Evolutionary conservation across 2,329 filamentous ascomycete species (phyloP).

Genomic region (Pseudogymnoascus sp.): DNA sequence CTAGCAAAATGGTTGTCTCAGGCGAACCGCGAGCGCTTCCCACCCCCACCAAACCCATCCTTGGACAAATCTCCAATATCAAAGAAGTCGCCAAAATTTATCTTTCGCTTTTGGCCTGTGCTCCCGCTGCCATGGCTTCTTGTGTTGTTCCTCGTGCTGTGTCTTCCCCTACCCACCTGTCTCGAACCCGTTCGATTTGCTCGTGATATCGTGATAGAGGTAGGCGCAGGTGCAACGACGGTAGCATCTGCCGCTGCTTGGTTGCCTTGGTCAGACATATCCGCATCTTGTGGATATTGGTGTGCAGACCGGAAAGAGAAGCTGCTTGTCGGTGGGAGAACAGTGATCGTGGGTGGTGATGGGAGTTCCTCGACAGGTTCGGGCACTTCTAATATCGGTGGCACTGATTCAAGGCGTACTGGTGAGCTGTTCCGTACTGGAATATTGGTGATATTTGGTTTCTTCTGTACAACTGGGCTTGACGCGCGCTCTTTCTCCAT

Average conservation of each 20-base stretch:
- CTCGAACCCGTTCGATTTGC: slow-evolving; percentile 20
- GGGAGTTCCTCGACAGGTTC: slow-evolving; percentile 13
- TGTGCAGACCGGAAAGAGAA: slow-evolving; percentile 65
- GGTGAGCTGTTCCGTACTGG: slow-evolving; percentile 28
- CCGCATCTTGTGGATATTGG: slow-evolving; percentile 47
- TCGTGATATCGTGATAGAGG: slow-evolving; percentile 22
- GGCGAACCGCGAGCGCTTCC: slow-evolving; percentile 28
- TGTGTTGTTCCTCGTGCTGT: slow-evolving; percentile 15
- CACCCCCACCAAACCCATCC: slow-evolving; percentile 36
- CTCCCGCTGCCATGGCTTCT: slow-evolving; percentile 10
- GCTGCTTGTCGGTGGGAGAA: slow-evolving; percentile 44
- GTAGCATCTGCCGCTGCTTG: slow-evolving; percentile 25
- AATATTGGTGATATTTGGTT: slow-evolving; percentile 36
- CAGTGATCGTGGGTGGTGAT: slow-evolving; percentile 16
- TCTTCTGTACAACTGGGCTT: slow-evolving; percentile 49
- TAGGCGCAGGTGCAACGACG: slow-evolving; percentile 18
- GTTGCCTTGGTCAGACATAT: slow-evolving; percentile 43
- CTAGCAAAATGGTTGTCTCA: slow-evolving; percentile 15
- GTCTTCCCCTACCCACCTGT: slow-evolving; percentile 23
- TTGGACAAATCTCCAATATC: slow-evolving; percentile 60
- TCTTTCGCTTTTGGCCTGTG: slow-evolving; percentile 59
- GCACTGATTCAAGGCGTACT: slow-evolving; percentile 32
- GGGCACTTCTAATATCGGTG: slow-evolving; percentile 18
- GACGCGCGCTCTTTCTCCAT: slow-evolving; percentile 49
- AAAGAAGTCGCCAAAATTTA: slow-evolving; percentile 69